Conservation (phyloP, 305 asterid genomes). For the Plantago coronopus region DNA sequence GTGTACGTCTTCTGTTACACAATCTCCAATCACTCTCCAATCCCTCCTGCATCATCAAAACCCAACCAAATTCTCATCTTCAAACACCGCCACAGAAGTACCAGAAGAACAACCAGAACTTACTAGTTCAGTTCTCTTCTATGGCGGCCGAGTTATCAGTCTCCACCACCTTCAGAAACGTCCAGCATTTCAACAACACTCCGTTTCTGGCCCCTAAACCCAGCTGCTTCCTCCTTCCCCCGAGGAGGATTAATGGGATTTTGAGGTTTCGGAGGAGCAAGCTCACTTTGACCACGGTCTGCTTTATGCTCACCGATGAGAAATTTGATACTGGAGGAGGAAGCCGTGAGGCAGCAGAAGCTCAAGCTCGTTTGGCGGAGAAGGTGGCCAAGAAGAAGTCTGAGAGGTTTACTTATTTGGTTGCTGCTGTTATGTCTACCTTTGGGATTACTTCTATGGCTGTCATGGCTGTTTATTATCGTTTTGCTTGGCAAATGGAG, state of each 20-base stretch:
- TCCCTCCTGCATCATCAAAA: not conserved
- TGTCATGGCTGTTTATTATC: slow-evolving; percentile 64
- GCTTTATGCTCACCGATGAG: slow-evolving; percentile 56
- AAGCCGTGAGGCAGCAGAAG: slow-evolving; percentile 28
- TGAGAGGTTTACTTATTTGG: slow-evolving; percentile 75
- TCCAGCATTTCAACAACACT: slow-evolving; percentile 15
- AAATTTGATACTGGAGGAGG: slow-evolving; percentile 31
- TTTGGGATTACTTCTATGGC: slow-evolving; percentile 85
- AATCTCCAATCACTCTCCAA: slow-evolving; percentile 22
- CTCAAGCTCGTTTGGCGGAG: slow-evolving; percentile 41
- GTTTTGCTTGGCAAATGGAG: slow-evolving; percentile 97
- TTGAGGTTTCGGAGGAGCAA: slow-evolving; percentile 31
- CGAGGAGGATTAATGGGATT: slow-evolving; percentile 19
- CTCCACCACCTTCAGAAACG: slow-evolving; percentile 20
- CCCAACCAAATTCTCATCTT: not conserved
- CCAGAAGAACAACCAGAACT: no score
- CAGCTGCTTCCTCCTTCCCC: slow-evolving; percentile 21
- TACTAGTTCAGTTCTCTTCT: not conserved
- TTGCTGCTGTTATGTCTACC: slow-evolving; percentile 93
- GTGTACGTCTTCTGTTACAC: slow-evolving; percentile 31
- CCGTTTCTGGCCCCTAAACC: slow-evolving; percentile 39
- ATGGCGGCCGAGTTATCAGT: slow-evolving; percentile 63
- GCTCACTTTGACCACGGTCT: slow-evolving; percentile 37
- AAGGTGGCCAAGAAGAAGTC: slow-evolving; percentile 69
- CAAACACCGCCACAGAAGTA: slow-evolving; percentile 20